Percentiles rank a stretch among this genome's conserved stretches.
phyloP scores from a whole-genome alignment of 208 protist genomes.

The Crithidia expoeki region DNA sequence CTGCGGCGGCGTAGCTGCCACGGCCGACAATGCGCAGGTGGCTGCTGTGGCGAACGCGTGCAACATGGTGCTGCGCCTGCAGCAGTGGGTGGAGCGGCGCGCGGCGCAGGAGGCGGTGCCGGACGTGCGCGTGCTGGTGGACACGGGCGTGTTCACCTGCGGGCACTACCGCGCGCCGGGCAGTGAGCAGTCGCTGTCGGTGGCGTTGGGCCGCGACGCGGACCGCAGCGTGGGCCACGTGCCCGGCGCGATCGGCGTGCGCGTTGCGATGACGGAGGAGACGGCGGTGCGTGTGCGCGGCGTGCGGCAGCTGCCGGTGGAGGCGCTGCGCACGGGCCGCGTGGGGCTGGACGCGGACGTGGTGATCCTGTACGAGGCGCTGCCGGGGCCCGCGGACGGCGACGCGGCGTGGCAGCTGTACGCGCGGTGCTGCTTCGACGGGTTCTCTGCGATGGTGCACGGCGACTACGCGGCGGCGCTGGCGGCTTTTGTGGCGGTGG shows the following conservation, averaged over 20 bases:
- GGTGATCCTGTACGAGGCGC: conserved; percentile 37
- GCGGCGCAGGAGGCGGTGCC: conserved; percentile 11
- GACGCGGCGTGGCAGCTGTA: conserved; percentile 35
- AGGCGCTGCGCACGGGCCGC: neutral
- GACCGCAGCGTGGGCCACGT: conserved; percentile 33
- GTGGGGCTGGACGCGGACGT: conserved; percentile 17
- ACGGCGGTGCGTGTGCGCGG: conserved; percentile 42
- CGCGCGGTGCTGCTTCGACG: conserved; percentile 22
- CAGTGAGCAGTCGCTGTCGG: conserved; percentile 27
- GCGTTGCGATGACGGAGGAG: conserved; percentile 46
- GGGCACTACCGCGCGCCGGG: conserved; percentile 16
- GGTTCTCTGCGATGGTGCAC: conserved; percentile 48
- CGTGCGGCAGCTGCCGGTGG: conserved; percentile 1
- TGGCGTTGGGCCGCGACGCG: conserved; percentile 37
- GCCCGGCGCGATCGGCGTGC: conserved; percentile 30
- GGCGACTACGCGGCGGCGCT: conserved; percentile 45
- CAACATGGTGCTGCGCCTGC: conserved; percentile 21
- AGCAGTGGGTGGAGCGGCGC: conserved; percentile 9
- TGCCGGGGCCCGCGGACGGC: conserved; percentile 15
- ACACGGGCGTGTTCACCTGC: conserved; percentile 34
- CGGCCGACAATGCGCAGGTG: too few relatives aligned
- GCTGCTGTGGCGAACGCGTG: too few relatives aligned
- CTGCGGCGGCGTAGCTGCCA: too few relatives aligned
- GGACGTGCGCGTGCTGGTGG: conserved; percentile 31
- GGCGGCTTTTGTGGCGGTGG: conserved; percentile 20